Evolutionary conservation across 371 early-diverging fungal species (phyloP), one percentile per base, ranked within the genome.

Genomic region (Chytridiales sp.): DNA sequence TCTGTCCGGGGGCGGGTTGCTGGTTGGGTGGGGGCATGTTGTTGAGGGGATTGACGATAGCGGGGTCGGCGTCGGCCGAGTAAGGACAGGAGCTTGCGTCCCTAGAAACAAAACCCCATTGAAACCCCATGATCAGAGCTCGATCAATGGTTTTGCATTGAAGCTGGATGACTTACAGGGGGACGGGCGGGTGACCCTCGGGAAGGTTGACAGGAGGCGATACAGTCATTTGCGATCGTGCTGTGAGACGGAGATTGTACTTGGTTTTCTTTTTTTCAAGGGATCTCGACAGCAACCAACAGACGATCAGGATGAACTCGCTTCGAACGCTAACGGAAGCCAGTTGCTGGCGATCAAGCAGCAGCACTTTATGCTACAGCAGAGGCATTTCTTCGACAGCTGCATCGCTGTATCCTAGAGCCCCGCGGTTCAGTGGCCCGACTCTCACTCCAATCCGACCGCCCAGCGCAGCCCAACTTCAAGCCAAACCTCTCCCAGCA

Each of bases 21-120:
- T 90, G 87, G 57, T 84, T 76, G 0, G 87, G 84, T 27, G 73
- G 59, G 1, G 91, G 91, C 89, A 93, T 90, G 55, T 86, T 80
- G 67, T 90, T 90, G 27, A 76, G 76, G 0, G 83, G 84, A 61
- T 87, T 82, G 40, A 67, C 27, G 41, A 86, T 34, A 11, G 76
- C 26, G 30, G 73, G 70, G n/a, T 75, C 73, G 0, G 77, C 76
- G 52, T 75, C 78, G 51, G 76, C 76, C 39, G 61, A 27, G 49
- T 62, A 64, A 22, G 65, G 65, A 34, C 65, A 64, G 15, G 59
- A 59, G 9, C 35, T 35, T 4, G 47, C 59, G 51, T 64, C 64
- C 3, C n/a, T n/a, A n/a, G n/a, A n/a, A n/a, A n/a, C n/a, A n/a
- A n/a, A n/a, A n/a, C n/a, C n/a, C n/a, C n/a, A n/a, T n/a, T n/a